A percentile compares a stretch with the other conserved stretches of the same genome.
phyloP scores from a whole-genome alignment of 31 red algal species.

The Porphyra umbilicalis region DNA sequence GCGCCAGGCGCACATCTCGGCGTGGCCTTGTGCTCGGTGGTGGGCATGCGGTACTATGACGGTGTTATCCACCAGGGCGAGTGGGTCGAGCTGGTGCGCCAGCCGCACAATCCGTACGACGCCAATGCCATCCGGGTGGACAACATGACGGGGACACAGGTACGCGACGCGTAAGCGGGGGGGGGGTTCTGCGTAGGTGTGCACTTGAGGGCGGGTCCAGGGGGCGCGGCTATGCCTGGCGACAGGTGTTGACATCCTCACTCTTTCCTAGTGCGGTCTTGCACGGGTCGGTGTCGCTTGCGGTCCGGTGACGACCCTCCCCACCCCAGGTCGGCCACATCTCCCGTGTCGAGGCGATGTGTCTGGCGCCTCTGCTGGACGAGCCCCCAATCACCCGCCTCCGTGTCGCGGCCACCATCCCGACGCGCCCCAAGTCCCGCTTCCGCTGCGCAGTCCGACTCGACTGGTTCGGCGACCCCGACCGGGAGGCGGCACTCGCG shows the following conservation, averaged over 20 bases:
- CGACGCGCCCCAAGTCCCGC: neutral
- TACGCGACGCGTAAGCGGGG: too few relatives aligned
- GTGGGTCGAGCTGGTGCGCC: neutral
- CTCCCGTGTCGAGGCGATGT: neutral
- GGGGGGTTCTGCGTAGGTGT: too few relatives aligned
- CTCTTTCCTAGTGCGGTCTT: too few relatives aligned
- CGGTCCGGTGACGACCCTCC: neutral
- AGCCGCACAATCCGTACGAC: neutral
- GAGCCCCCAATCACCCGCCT: neutral
- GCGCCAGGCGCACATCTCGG: neutral
- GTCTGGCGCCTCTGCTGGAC: neutral
- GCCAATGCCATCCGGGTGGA: neutral
- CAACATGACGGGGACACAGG: neutral
- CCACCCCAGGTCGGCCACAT: constrained; percentile 1
- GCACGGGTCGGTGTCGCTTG: neutral
- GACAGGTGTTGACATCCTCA: too few relatives aligned
- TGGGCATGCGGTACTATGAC: neutral
- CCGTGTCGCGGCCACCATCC: neutral
- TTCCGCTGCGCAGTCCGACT: neutral
- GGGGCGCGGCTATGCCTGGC: too few relatives aligned
- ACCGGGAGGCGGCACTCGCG: neutral
- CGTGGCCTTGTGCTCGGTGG: neutral
- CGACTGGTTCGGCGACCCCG: neutral
- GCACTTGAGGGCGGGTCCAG: too few relatives aligned
- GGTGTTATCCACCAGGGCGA: neutral